phyloP scores from a whole-genome alignment of 1,284 basidiomycete genomes.

The Apiotrichum gamsii region DNA sequence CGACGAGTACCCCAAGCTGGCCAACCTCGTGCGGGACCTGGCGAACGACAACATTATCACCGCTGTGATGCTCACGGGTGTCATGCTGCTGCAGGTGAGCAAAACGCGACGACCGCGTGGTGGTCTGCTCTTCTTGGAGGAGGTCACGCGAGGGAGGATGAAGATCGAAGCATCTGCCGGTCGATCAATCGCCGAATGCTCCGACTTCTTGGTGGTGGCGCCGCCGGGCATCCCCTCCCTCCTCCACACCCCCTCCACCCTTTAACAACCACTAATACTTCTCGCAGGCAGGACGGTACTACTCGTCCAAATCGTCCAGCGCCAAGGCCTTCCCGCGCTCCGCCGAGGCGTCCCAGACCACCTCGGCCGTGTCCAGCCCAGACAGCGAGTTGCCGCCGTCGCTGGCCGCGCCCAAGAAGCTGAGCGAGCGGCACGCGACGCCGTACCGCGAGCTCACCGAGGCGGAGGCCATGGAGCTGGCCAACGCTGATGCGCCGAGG shows the following conservation, averaged over 20 bases:
- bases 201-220: too few species aligned
- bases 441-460: slow-evolving; percentile 42
- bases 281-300: slow-evolving; percentile 38
- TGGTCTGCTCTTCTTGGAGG: too few species aligned
- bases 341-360: slow-evolving; percentile 9
- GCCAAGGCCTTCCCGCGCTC: slow-evolving; percentile 7
- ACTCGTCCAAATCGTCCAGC: slow-evolving; percentile 21
- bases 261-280: not conserved
- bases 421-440: slow-evolving; percentile 25
- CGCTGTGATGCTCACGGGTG: slow-evolving; percentile 44
- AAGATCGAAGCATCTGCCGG: too few species aligned
- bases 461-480: slow-evolving; percentile 36
- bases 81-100: slow-evolving; percentile 43
- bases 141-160: too few species aligned
- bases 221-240: too few species aligned
- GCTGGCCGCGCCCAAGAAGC: not conserved
- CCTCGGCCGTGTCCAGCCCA: slow-evolving; percentile 10
- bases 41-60: slow-evolving; percentile 45
- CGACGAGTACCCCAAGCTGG: slow-evolving; percentile 31
- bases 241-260: too few species aligned
- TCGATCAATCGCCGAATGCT: too few species aligned
- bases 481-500: too few species aligned
- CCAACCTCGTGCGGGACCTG: slow-evolving; percentile 35
- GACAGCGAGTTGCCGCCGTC: not conserved
- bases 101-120: too few species aligned